These are phyloP conservation scores for Solanum okadae DNA, from an alignment of 257 asterid species.

Conservation along the genomic window DNA sequence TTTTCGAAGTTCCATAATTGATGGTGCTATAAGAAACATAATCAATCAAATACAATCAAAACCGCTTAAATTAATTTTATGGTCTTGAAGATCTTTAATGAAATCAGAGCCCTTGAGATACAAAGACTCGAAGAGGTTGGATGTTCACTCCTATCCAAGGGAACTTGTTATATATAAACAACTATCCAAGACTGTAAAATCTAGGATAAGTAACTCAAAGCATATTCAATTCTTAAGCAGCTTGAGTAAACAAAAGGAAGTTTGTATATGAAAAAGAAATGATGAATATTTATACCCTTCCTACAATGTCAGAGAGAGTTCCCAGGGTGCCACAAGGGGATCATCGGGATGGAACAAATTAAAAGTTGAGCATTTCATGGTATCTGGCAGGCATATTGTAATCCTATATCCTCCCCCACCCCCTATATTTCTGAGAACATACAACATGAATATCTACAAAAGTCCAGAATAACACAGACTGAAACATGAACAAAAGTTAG, in stretches of 20 bases:
- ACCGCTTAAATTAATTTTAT: background rate
- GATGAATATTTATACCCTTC: background rate
- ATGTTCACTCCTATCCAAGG: background rate
- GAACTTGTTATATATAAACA: background rate
- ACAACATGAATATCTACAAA: background rate
- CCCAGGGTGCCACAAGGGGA: background rate
- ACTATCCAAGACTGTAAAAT: background rate
- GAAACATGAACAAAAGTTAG: background rate
- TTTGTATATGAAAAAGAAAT: background rate
- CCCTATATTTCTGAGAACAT: background rate
- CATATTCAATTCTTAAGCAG: background rate
- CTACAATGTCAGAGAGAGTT: background rate
- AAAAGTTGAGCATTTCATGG: background rate
- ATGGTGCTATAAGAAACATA: background rate
- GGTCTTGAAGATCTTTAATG: background rate
- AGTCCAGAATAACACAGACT: background rate
- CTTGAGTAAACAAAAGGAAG: background rate
- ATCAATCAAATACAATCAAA: background rate
- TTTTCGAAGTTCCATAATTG: background rate
- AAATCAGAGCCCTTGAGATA: background rate
- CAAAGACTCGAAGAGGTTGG: background rate
- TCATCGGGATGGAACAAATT: background rate
- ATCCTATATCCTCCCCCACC: background rate
- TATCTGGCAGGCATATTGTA: background rate
- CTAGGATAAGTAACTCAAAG: background rate